phyloP scores from a whole-genome alignment of 257 asterid species.

The Salvia miltiorrhiza region DNA sequence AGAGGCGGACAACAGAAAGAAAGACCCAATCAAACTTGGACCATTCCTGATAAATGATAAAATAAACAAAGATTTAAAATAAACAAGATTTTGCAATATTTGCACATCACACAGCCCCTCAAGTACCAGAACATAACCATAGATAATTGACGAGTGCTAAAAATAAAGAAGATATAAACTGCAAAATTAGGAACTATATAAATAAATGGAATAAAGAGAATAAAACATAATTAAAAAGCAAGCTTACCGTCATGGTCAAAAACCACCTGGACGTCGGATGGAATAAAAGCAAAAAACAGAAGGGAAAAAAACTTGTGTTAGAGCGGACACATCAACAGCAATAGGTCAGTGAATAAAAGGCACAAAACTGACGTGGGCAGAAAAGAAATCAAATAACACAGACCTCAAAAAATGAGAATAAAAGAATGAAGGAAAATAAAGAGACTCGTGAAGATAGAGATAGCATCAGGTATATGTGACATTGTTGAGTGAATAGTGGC shows the following conservation, averaged over 20 bases:
- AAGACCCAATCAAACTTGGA: conserved; percentile 1
- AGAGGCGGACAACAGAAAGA: neutral
- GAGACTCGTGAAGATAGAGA: neutral
- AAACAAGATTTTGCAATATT: neutral
- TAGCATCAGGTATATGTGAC: neutral
- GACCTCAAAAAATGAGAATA: neutral
- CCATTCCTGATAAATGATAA: conserved; percentile 5
- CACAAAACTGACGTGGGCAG: neutral
- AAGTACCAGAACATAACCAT: neutral
- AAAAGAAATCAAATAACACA: conserved; percentile 6
- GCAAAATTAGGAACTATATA: conserved; percentile 16
- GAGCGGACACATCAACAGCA: conserved; percentile 19
- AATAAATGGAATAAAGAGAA: conserved; percentile 8
- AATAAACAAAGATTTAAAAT: neutral
- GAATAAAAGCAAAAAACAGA: conserved; percentile 16
- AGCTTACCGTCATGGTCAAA: conserved; percentile 94
- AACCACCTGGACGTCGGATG: conserved; percentile 61
- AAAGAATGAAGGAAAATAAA: neutral
- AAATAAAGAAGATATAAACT: neutral
- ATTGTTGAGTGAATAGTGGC: neutral
- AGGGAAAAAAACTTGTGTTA: conserved; percentile 28
- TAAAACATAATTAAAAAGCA: conserved; percentile 11
- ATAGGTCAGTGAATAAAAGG: conserved; percentile 5
- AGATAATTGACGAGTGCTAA: neutral
- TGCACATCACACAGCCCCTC: conserved; percentile 10